Base-by-base conservation (phyloP, 495 filamentous ascomycete genomes). In the Trypethelium eluteriae region DNA sequence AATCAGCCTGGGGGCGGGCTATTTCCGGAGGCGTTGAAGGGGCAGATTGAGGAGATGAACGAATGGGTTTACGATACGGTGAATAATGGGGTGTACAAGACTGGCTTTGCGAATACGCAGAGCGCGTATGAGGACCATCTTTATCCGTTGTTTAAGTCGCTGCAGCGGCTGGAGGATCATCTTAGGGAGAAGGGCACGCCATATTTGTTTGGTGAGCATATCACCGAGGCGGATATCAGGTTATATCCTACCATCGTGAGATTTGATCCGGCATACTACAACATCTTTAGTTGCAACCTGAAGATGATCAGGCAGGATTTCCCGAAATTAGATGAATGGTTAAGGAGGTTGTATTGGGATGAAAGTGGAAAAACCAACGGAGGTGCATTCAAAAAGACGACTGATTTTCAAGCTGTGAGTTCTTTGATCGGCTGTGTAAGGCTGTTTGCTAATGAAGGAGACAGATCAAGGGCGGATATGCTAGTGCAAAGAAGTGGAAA, bases 1-100 rank as follows among this genome's bases (percentile, higher is more conserved):
- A 78, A 78, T 63, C 79, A 77, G 63, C 77, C 76, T 3, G 68
- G 67, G 2, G 77, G 82, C 7, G 83, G 81, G 16, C 73, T 89
- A n/a, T 84, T 87, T 50, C 88, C 88, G 10, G 69, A 75, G 36
- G 68, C 79, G 7, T 70, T 90, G 63, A 74, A 76, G 36, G 63
- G 62, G 38, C 70, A 85, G 67, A 89, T 90, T 62, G 86, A 91
- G 64, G 82, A 76, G 69, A 78, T 84, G 72, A 83, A 88, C 70
- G 78, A 78, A 49, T 91, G 86, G 87, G 81, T 88, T 38, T 89
- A 89, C 66, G 75, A 85, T 57, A 71, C 75, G 11, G 82, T 89
- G 73, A 90, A 89, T 66, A 87, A 88, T 70, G 87, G 87, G 5
- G 87, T 89, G 32, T 90, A 89, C 74, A 89, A 88, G 74, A 80